phyloP scores from a whole-genome alignment of 2,329 filamentous ascomycete genomes.

The Ophiostoma piceae region DNA sequence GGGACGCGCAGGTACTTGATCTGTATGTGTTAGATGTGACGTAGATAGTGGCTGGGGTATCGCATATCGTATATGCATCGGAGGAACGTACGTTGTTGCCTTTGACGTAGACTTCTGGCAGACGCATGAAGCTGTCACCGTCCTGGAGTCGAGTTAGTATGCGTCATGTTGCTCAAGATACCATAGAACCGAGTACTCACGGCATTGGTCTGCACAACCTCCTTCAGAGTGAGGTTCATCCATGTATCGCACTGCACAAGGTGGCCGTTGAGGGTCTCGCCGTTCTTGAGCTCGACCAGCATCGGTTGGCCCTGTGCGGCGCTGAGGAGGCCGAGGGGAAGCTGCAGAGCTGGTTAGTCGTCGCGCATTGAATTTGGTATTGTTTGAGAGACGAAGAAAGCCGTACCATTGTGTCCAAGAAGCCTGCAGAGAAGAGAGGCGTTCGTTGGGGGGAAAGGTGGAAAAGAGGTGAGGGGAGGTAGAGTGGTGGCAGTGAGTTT shows the following conservation, averaged over 20 bases:
- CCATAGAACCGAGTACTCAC: slow-evolving; percentile 41
- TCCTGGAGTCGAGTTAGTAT: slow-evolving; percentile 48
- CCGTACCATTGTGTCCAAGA: slow-evolving; percentile 23
- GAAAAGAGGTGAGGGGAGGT: slow-evolving; percentile 9
- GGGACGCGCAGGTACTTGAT: slow-evolving; percentile 98
- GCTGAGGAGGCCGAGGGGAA: slow-evolving; percentile 78
- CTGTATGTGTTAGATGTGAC: slow-evolving; percentile 42
- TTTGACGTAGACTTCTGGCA: slow-evolving; percentile 92
- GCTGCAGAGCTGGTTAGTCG: slow-evolving; percentile 39
- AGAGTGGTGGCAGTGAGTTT: slow-evolving; percentile 4
- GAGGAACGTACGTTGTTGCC: slow-evolving; percentile 78
- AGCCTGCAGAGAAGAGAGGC: slow-evolving; percentile 15
- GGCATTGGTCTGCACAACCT: slow-evolving; percentile 92
- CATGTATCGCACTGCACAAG: slow-evolving; percentile 96
- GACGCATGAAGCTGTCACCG: slow-evolving; percentile 84
- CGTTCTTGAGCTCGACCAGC: slow-evolving; percentile 95
- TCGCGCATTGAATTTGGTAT: not conserved
- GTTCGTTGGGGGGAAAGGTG: slow-evolving; percentile 18
- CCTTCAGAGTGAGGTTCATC: slow-evolving; percentile 98
- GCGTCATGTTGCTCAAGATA: too few relatives aligned
- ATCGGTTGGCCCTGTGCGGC: slow-evolving; percentile 97
- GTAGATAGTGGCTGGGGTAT: not conserved
- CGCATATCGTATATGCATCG: not conserved
- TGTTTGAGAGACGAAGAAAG: not conserved
- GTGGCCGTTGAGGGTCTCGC: slow-evolving; percentile 94